phyloP scores from a whole-genome alignment of 2,329 filamentous ascomycete genomes.

The Hypoxylon sp. region DNA sequence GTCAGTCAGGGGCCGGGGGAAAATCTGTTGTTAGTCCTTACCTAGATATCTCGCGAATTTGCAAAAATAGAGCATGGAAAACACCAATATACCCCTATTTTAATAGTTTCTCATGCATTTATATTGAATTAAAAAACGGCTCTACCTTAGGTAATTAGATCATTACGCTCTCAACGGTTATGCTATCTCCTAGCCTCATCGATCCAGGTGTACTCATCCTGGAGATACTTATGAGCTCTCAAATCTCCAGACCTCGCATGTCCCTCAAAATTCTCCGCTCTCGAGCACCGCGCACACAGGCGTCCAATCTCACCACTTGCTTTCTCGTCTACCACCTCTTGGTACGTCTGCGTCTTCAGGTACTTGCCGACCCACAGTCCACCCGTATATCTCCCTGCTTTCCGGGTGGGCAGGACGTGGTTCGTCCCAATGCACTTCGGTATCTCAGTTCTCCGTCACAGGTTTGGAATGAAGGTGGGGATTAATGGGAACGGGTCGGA shows the following conservation, averaged over 20 bases:
- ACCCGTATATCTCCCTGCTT: slow-evolving; percentile 63
- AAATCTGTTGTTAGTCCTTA: not conserved
- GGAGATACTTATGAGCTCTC: slow-evolving; percentile 59
- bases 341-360: slow-evolving; percentile 65
- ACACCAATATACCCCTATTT: not conserved
- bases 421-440: slow-evolving; percentile 66
- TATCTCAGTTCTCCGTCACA: not conserved
- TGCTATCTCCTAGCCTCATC: slow-evolving; percentile 41
- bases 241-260: slow-evolving; percentile 66
- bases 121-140: not conserved
- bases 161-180: not conserved
- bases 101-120: too few species aligned
- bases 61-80: not conserved
- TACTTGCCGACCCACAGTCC: slow-evolving; percentile 69
- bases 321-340: slow-evolving; percentile 60
- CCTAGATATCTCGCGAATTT: not conserved
- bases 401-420: slow-evolving; percentile 65
- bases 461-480: not conserved
- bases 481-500: not conserved
- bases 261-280: slow-evolving; percentile 66
- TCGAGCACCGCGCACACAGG: slow-evolving; percentile 62
- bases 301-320: slow-evolving; percentile 63
- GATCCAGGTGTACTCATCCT: slow-evolving; percentile 61
- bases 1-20: not conserved
- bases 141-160: too few species aligned